A percentile compares a stretch with the other conserved stretches of the same genome.
Conservation (phyloP, 176 grass and related monocot genomes). For the Oryza coarctata region DNA sequence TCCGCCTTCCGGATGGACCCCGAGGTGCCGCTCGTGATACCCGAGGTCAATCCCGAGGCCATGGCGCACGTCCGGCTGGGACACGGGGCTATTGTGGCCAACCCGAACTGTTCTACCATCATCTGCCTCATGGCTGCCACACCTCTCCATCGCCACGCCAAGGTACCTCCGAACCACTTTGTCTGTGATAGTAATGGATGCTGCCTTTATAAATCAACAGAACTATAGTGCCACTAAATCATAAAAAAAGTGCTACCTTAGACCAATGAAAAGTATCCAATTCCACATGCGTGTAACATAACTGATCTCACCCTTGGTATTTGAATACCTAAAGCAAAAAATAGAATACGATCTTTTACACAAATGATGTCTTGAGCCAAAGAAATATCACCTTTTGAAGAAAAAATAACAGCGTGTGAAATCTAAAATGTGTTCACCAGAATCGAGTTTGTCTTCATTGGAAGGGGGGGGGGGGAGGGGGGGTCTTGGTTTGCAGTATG, state of each 20-base stretch:
- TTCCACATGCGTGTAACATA: not conserved
- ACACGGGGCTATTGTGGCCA: constrained; percentile 83
- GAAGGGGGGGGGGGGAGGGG: not conserved
- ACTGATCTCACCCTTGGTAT: not conserved
- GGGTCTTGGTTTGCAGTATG: not conserved
- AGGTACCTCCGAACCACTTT: constrained; percentile 48
- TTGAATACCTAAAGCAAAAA: not conserved
- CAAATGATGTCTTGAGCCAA: not conserved
- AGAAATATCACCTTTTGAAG: not conserved
- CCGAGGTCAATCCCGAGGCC: constrained; percentile 92
- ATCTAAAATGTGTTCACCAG: not conserved
- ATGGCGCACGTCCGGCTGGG: constrained; percentile 69
- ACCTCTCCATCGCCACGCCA: constrained; percentile 83
- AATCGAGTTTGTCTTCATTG: not conserved
- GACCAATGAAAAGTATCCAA: not conserved
- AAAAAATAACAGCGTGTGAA: not conserved
- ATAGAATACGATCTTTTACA: not conserved
- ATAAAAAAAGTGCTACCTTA: not conserved
- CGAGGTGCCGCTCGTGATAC: constrained; percentile 83
- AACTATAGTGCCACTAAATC: not conserved
- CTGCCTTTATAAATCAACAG: not conserved
- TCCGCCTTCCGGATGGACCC: constrained; percentile 92
- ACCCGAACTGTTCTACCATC: constrained; percentile 96
- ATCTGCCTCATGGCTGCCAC: constrained; percentile 96
- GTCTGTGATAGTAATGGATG: not conserved